phyloP scores from a whole-genome alignment of 1,284 basidiomycete species.

The Calocybe gambosa region DNA sequence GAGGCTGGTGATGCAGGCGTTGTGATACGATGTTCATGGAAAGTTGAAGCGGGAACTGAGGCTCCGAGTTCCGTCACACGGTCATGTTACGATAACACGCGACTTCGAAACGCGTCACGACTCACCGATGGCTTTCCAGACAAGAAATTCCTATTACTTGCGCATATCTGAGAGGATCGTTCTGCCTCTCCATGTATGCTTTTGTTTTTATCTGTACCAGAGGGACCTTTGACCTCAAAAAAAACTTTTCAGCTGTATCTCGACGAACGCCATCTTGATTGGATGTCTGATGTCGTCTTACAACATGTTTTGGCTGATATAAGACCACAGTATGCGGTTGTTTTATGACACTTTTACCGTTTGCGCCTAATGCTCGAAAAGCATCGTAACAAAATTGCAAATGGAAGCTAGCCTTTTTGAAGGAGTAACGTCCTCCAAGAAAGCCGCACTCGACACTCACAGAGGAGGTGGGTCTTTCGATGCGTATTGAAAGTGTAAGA shows the following conservation, averaged over 20 bases:
- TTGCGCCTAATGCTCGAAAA: slow-evolving; percentile 22
- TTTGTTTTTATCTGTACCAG: background rate
- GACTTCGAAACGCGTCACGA: background rate
- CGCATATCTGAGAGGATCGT: slow-evolving; percentile 58
- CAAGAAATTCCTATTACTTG: slow-evolving; percentile 65
- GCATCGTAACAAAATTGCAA: slow-evolving; percentile 61
- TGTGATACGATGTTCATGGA: slow-evolving; percentile 11
- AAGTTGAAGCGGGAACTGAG: background rate
- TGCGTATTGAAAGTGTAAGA: background rate
- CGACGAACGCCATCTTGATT: slow-evolving; percentile 69
- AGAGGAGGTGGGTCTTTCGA: slow-evolving; percentile 51
- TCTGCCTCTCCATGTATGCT: slow-evolving; percentile 64
- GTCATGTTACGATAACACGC: background rate
- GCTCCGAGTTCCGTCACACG: background rate
- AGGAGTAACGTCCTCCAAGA: slow-evolving; percentile 43
- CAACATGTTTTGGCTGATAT: slow-evolving; percentile 70
- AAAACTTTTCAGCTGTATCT: slow-evolving; percentile 53
- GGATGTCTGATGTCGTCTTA: slow-evolving; percentile 71
- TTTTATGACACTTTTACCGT: background rate
- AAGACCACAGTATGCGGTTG: slow-evolving; percentile 49
- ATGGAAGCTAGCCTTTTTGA: slow-evolving; percentile 45
- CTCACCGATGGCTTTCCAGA: slow-evolving; percentile 39
- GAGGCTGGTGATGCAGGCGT: slow-evolving; percentile 7
- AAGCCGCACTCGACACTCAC: slow-evolving; percentile 63
- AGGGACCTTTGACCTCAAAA: background rate